A percentile compares a stretch with the other conserved stretches of the same genome.
phyloP scores from a whole-genome alignment of 768 basidiomycete genomes.

The Hysterangium stoloniferum region DNA sequence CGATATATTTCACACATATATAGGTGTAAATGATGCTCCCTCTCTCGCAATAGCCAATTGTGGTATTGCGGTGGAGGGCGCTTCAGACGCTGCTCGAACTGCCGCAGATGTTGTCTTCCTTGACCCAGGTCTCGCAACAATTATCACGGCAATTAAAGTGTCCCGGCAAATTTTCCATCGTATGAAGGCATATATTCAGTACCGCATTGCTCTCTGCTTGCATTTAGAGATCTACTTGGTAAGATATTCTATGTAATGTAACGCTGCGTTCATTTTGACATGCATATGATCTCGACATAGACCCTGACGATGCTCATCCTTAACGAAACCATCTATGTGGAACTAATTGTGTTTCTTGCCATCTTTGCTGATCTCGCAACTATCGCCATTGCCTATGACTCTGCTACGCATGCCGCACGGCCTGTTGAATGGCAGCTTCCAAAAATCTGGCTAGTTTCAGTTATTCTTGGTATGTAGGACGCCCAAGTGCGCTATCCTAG shows the following conservation, averaged over 20 bases:
- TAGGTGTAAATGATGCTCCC: conserved; percentile 11
- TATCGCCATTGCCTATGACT: conserved; percentile 42
- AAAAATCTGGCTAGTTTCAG: conserved; percentile 40
- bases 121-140: conserved; percentile 32
- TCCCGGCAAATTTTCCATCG: conserved; percentile 44
- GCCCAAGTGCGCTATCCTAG: conserved; percentile 4
- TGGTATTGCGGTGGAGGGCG: conserved; percentile 37
- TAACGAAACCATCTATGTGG: conserved; percentile 41
- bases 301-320: conserved; percentile 36
- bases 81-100: conserved; percentile 33
- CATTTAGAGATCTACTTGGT: conserved; percentile 40
- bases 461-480: conserved; percentile 25
- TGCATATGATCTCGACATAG: conserved; percentile 8
- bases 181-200: conserved; percentile 33
- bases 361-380: conserved; percentile 41
- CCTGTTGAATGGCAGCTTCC: conserved; percentile 45
- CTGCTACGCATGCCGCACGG: conserved; percentile 29
- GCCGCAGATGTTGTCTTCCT: conserved; percentile 41
- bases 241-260: background rate
- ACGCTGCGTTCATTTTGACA: background rate
- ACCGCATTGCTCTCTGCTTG: conserved; percentile 42
- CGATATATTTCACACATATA: conserved; percentile 8
- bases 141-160: conserved; percentile 40
- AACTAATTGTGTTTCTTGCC: conserved; percentile 37
- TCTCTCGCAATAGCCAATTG: conserved; percentile 21